Evolutionary conservation across 306 rosid species (phyloP).

Genomic region (Abrus precatorius): DNA sequence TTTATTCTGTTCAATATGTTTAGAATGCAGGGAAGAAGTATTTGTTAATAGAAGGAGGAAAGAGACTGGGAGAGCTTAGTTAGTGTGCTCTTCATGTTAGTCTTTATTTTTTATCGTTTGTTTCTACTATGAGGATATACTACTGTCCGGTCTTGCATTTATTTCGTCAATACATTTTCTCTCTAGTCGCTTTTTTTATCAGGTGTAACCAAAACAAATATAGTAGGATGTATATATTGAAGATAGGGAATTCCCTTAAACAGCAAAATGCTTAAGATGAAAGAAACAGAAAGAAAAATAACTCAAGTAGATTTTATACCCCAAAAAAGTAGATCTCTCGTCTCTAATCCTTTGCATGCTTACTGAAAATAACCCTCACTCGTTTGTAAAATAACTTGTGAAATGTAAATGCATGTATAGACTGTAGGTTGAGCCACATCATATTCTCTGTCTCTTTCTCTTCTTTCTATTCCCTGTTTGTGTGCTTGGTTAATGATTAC

Average conservation of each 20-base stretch:
- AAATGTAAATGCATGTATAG: slow-evolving; percentile 15
- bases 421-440: slow-evolving; percentile 14
- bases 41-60: background rate
- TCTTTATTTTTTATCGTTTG: background rate
- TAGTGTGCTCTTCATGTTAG: background rate
- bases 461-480: slow-evolving; percentile 21
- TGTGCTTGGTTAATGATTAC: background rate
- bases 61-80: slow-evolving; percentile 7
- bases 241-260: background rate
- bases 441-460: slow-evolving; percentile 9
- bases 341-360: slow-evolving; percentile 8
- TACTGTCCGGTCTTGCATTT: background rate
- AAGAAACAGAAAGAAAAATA: background rate
- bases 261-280: background rate
- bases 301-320: background rate
- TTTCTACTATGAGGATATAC: background rate
- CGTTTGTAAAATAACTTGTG: background rate
- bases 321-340: background rate
- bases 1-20: slow-evolving; percentile 1
- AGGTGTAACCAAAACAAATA: background rate
- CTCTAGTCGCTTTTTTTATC: background rate
- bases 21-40: background rate
- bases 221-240: background rate
- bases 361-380: background rate
- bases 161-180: background rate